A percentile compares a stretch with the other conserved stretches of the same genome.
phyloP scores from a whole-genome alignment of 1,139 yeast species.

The Hemisphaericaspora xylofermentans region DNA sequence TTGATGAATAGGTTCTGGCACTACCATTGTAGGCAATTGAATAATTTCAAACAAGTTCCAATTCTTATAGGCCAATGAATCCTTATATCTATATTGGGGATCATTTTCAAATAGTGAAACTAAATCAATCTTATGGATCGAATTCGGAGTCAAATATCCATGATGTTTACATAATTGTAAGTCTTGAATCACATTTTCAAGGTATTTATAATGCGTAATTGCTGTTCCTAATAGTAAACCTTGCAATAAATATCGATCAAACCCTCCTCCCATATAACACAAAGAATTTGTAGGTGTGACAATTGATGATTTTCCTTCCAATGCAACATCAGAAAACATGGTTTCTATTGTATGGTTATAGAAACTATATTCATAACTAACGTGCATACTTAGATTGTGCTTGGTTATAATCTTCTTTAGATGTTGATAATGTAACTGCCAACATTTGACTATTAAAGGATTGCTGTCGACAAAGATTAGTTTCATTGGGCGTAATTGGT shows the following conservation, averaged over 20 bases:
- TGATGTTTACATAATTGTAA: slow-evolving; percentile 13
- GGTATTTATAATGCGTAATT: slow-evolving; percentile 10
- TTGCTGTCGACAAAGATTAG: slow-evolving; percentile 14
- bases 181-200: slow-evolving; percentile 19
- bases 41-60: slow-evolving; percentile 13
- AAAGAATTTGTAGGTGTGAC: slow-evolving; percentile 28
- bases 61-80: slow-evolving; percentile 11
- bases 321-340: slow-evolving; percentile 6
- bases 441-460: slow-evolving; percentile 13
- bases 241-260: slow-evolving; percentile 23
- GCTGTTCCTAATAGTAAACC: slow-evolving; percentile 14
- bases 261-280: slow-evolving; percentile 30
- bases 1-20: slow-evolving; percentile 15
- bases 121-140: slow-evolving; percentile 15
- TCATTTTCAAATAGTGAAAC: slow-evolving; percentile 8
- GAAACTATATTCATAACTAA: slow-evolving; percentile 8
- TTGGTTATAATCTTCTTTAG: slow-evolving; percentile 6
- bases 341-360: slow-evolving; percentile 11
- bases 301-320: slow-evolving; percentile 12
- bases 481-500: slow-evolving; percentile 6
- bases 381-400: slow-evolving; percentile 4
- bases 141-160: slow-evolving; percentile 22
- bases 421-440: slow-evolving; percentile 12
- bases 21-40: slow-evolving; percentile 17
- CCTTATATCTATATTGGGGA: slow-evolving; percentile 7